Base-by-base conservation (phyloP, 2,329 filamentous ascomycete species). In the Penicillium sp. region DNA sequence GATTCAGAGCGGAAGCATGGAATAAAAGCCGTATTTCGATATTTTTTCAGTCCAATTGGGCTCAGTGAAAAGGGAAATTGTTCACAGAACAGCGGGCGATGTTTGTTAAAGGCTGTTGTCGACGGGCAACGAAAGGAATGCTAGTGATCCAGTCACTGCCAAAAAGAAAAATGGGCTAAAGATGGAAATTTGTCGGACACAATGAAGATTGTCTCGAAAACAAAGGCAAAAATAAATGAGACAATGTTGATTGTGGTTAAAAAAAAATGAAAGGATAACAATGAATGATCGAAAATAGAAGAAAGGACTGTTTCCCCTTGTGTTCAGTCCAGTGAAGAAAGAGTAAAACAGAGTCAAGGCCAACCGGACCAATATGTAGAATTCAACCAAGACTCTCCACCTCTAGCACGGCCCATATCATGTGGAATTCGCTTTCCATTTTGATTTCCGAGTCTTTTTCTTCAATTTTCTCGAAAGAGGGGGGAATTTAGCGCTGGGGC, bases 91-190 rank as follows among this genome's bases (percentile, higher is more conserved):
- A 48, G 47, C 46, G 27, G 37, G 27, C 21, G 49, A 63, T 64
- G 55, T 45, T 54, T 62, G 29, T 38, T 47, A 54, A 56, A 54
- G 49, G 45, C 57, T 56, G 33, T 53, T 57, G 63, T 66, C 54
- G 61, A 50, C 37, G 46, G 67, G 66, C 65, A 70, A 71, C 68
- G 62, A 68, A 65, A 64, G 62, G 69, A 71, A 71, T 71, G 68
- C 62, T 61, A 50, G 65, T 68, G 66, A 69, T 40, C 61, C 65
- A 55, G 67, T 67, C 67, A 69, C 67, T 50, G 49, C 52, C 19
- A 56, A 43, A 48, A 59, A 60, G 55, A 54, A 59, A 60, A 56
- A 54, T 33, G 29, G 43, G 54, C 43, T 56, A 59, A 56, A 42
- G 54, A 61, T 62, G 59, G 58, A 60, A 57, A 53, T 17, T 51